phyloP scores from a whole-genome alignment of 2,329 filamentous ascomycete species.

The Diaporthe capsici region DNA sequence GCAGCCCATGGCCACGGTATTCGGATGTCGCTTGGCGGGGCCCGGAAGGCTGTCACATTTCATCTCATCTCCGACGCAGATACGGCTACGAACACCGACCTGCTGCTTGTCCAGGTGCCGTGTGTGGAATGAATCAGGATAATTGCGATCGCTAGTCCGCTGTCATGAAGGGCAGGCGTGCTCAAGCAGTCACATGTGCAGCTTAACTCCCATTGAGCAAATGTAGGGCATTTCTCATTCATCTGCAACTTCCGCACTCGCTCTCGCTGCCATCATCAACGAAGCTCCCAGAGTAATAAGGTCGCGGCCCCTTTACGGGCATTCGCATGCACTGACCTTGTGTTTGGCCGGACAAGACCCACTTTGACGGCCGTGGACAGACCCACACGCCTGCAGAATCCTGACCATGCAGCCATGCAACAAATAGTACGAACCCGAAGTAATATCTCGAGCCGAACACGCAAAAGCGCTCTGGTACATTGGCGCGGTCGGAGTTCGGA shows the following conservation, averaged over 20 bases:
- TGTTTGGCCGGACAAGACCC: background rate
- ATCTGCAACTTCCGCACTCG: background rate
- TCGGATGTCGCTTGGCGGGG: constrained; percentile 25
- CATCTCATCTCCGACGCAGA: constrained; percentile 16
- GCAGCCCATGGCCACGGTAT: background rate
- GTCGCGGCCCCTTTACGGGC: constrained; percentile 6
- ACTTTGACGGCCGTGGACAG: background rate
- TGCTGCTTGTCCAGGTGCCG: constrained; percentile 1
- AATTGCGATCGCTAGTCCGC: constrained; percentile 2
- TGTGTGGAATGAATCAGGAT: constrained; percentile 8
- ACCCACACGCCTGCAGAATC: background rate
- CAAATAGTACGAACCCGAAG: background rate
- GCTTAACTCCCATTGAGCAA: background rate
- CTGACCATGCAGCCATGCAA: background rate
- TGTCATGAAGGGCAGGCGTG: background rate
- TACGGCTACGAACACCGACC: background rate
- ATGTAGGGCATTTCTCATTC: background rate
- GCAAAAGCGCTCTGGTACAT: background rate
- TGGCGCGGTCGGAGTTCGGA: constrained; percentile 2
- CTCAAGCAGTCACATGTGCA: no score
- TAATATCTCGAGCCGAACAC: background rate
- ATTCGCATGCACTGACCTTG: constrained; percentile 1
- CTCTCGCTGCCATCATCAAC: background rate
- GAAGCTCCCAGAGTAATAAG: background rate
- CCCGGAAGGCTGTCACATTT: constrained; percentile 6